Percentiles rank a stretch among this genome's conserved stretches.
These are phyloP conservation scores for Cyberlindnera saturnus DNA, from an alignment of 805 yeast genomes.

Conservation along the genomic window DNA sequence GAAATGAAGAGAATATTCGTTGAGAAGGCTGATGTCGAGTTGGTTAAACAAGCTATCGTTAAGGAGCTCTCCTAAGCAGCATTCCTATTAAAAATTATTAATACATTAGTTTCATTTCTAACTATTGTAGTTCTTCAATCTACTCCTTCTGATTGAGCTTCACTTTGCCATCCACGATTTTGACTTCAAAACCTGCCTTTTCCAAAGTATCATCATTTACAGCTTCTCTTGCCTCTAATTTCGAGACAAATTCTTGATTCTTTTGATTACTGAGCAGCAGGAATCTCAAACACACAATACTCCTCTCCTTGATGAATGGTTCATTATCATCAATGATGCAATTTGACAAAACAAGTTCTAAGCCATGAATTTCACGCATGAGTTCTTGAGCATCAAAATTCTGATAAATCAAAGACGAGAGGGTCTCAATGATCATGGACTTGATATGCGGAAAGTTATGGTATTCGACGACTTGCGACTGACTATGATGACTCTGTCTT, in stretches of 20 bases:
- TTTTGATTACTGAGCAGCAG: conserved; percentile 54
- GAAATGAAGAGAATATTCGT: conserved; percentile 71
- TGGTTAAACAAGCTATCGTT: conserved; percentile 69
- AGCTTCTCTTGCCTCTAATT: conserved; percentile 67
- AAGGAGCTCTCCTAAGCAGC: conserved; percentile 45
- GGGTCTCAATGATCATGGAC: conserved; percentile 56
- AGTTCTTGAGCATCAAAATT: conserved; percentile 58
- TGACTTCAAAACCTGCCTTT: conserved; percentile 74
- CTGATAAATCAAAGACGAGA: conserved; percentile 50
- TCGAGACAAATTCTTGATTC: conserved; percentile 74
- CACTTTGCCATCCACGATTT: conserved; percentile 67
- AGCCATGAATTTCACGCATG: conserved; percentile 58
- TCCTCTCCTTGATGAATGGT: conserved; percentile 80
- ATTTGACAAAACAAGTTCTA: conserved; percentile 67
- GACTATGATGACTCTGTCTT: conserved; percentile 1
- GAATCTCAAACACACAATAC: conserved; percentile 72
- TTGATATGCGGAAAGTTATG: conserved; percentile 58
- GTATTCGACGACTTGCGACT: conserved; percentile 17
- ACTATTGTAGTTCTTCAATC: conserved; percentile 4
- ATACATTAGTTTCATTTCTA: neutral
- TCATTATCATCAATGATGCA: conserved; percentile 85
- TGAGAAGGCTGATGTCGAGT: conserved; percentile 65
- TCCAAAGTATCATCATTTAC: conserved; percentile 53
- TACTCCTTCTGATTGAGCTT: conserved; percentile 35
- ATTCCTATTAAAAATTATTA: neutral